A percentile compares a stretch with the other conserved stretches of the same genome.
Conservation (phyloP, 2,329 filamentous ascomycete species). For the Zopfia rhizophila region DNA sequence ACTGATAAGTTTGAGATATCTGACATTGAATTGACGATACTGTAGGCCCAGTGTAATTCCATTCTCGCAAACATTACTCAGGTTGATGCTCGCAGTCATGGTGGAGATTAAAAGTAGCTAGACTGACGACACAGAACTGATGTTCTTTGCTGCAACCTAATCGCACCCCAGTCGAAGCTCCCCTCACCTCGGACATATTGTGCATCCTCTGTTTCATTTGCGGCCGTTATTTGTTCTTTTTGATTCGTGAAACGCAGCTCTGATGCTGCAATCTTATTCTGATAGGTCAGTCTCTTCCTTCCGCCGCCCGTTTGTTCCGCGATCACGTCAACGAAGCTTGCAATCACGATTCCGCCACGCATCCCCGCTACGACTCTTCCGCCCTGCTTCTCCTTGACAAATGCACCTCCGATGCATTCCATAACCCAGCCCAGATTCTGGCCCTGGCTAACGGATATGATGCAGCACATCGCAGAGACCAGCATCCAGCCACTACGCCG, state of each 20-base stretch:
- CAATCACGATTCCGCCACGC: constrained; percentile 12
- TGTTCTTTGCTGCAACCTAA: not conserved
- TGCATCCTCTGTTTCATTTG: too few relatives aligned
- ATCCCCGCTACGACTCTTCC: not conserved
- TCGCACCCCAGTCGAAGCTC: too few relatives aligned
- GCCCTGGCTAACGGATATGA: constrained; percentile 4
- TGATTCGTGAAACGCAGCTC: not conserved
- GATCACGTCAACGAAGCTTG: constrained; percentile 17
- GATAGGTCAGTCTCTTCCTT: constrained; percentile 10
- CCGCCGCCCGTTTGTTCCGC: not conserved
- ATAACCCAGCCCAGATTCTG: not conserved
- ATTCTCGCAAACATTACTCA: too few relatives aligned
- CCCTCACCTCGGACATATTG: too few relatives aligned
- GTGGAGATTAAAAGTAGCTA: not conserved
- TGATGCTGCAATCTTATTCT: not conserved
- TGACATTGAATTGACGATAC: too few relatives aligned
- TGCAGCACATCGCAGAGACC: constrained; percentile 5
- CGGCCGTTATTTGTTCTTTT: not conserved
- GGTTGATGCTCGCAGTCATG: too few relatives aligned
- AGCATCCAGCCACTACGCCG: constrained; percentile 1
- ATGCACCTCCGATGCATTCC: not conserved
- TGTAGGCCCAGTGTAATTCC: too few relatives aligned
- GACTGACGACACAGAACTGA: not conserved
- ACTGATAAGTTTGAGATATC: too few relatives aligned
- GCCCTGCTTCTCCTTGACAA: not conserved